Evolutionary conservation across 495 filamentous ascomycete genomes (phyloP).

Genomic region (Pseudotulostoma volvatum): DNA sequence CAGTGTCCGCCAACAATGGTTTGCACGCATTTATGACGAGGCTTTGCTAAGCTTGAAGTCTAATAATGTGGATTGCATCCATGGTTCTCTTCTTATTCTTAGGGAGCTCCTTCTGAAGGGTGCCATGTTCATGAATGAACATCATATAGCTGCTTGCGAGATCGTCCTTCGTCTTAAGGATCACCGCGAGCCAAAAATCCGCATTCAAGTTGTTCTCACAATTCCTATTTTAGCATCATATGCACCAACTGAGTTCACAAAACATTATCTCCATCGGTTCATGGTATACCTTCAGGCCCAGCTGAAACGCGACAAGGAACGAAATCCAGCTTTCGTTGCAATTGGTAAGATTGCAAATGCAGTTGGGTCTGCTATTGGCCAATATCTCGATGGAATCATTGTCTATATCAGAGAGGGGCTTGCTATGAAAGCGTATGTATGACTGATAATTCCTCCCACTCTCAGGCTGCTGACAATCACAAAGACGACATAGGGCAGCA

Average conservation of each 20-base stretch:
- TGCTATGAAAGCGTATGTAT: conserved; percentile 52
- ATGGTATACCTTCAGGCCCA: conserved; percentile 92
- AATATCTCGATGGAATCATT: conserved; percentile 85
- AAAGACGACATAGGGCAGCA: conserved; percentile 46
- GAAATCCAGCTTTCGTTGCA: conserved; percentile 82
- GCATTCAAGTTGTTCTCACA: conserved; percentile 70
- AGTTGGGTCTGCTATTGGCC: conserved; percentile 80
- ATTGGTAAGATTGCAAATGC: conserved; percentile 95
- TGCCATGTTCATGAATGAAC: conserved; percentile 96
- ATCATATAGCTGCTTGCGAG: conserved; percentile 77
- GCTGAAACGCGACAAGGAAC: conserved; percentile 88
- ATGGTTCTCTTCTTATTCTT: conserved; percentile 80
- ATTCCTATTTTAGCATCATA: conserved; percentile 91
- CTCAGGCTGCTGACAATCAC: conserved; percentile 10
- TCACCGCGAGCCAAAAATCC: conserved; percentile 71
- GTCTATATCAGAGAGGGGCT: conserved; percentile 84
- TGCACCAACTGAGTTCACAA: conserved; percentile 68
- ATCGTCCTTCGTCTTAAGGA: conserved; percentile 81
- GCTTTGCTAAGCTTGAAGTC: conserved; percentile 60
- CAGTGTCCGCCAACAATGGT: conserved; percentile 67
- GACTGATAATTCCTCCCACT: not conserved
- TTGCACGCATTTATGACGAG: conserved; percentile 73
- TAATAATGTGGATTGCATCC: conserved; percentile 65
- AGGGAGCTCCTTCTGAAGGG: conserved; percentile 83
- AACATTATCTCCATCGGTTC: conserved; percentile 75